Base-by-base conservation (phyloP, 768 basidiomycete genomes). In the Auriscalpium orientale region DNA sequence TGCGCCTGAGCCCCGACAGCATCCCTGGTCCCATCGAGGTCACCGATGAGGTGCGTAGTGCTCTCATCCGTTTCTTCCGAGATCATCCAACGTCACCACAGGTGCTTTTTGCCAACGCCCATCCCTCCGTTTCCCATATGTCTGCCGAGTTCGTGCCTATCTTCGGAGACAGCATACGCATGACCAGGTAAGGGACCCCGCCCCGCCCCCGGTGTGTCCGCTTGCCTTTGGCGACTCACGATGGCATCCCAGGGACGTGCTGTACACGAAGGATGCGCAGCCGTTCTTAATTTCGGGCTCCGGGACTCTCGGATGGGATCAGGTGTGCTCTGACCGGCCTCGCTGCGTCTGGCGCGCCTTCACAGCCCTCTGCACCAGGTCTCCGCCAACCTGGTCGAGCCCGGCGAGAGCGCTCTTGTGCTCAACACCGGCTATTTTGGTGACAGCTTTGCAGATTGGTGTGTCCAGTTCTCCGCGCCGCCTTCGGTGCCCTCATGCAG, bases 261-360 rank as follows among this genome's bases (percentile, higher is more conserved):
- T 98, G 20, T 85, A 83, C 67, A 87, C 95, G 34, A 79, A 82
- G 54, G 73, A 76, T 21, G 89, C 79, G 0, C 97, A 98, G 66
- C 91, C 93, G 0, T 93, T 99, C 77, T 72, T 99, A 64, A 88
- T 98, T 59, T 85, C 94, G 28, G 97, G 97, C 1, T 90, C 87
- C 54, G 97, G 97, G 15, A 98, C 97, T 2, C 78, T 99, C 36
- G 97, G 97, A 33, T 98, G 95, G 94, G 95, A 98, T 69, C 89
- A 91, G 81, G 89, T 79, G 46, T 60, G 79, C 66, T 20, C 11
- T 33, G 22, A 50, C 28, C 53, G 5, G n/a, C 56, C 35, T 16
- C 40, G 48, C 49, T 13, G 51, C 48, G 36, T 37, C 53, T 51
- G 21, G 28, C 28, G 28, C 40, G 16, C 34, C 34, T 37, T 48